These are phyloP conservation scores for Pleurotus citrinopileatus DNA, from an alignment of 768 basidiomycete genomes.

Conservation along the genomic window DNA sequence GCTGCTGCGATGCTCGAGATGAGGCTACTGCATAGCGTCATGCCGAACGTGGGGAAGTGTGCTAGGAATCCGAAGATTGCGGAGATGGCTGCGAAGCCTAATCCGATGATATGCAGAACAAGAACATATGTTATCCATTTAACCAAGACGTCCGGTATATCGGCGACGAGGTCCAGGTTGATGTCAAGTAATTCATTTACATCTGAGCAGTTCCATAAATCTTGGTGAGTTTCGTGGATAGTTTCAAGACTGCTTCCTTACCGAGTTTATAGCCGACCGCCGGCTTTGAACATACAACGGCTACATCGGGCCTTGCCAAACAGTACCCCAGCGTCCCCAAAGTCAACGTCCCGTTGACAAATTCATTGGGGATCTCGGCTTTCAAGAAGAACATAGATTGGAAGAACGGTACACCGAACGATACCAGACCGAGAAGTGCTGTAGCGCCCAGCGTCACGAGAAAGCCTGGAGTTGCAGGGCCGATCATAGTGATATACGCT, in stretches of 20 bases:
- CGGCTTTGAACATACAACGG: conserved; percentile 71
- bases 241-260: conserved; percentile 34
- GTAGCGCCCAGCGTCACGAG: conserved; percentile 79
- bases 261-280: conserved; percentile 88
- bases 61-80: conserved; percentile 84
- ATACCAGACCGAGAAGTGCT: conserved; percentile 76
- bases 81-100: conserved; percentile 66
- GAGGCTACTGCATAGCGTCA: conserved; percentile 78
- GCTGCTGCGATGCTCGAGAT: conserved; percentile 79
- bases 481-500: conserved; percentile 54
- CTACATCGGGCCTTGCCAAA: conserved; percentile 47
- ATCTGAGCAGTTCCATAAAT: conserved; percentile 50
- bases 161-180: conserved; percentile 36
- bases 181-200: conserved; percentile 79
- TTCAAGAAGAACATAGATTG: conserved; percentile 89
- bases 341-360: conserved; percentile 59
- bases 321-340: conserved; percentile 95
- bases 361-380: conserved; percentile 52
- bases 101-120: conserved; percentile 87
- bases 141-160: conserved; percentile 79
- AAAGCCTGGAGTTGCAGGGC: conserved; percentile 90
- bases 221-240: conserved; percentile 5
- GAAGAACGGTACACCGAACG: conserved; percentile 88
- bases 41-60: conserved; percentile 82
- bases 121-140: conserved; percentile 97